Evolutionary conservation across 148 eudicot genomes (phyloP), one percentile per base, ranked within the genome.

Genomic region (Talinum fruticosum): DNA sequence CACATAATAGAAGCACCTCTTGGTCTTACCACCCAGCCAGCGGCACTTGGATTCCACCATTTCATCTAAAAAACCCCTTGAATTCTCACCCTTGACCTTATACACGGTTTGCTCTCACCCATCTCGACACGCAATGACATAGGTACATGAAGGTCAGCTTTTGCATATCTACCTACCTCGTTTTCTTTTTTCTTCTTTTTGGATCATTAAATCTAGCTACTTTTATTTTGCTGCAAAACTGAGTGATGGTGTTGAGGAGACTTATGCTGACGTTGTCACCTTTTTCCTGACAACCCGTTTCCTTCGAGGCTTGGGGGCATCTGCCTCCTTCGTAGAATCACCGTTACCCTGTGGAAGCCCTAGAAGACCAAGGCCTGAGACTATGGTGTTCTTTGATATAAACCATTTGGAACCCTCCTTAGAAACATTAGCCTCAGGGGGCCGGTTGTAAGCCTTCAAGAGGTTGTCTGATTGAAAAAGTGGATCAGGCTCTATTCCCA

Each of bases 401-500:
- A 95, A 91, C 98, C 98, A 92, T 30, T 82, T 89, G 36, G 97
- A 88, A 81, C 88, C 86, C 71, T 88, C 78, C 49, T 88, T 87
- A 32, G 82, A 66, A 33, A 35, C 78, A 49, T 35, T 79, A 14
- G 90, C 75, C 78, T 87, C 90, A 1, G 92, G 67, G 8, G 92
- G 83, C 82, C 97, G 87, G 51, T 81, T 90, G 83, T 92, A 92
- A 29, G 87, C 96, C 77, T 83, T 95, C 79, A 89, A 76, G 68
- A 87, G 84, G 82, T 81, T 83, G 29, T 85, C 96, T 53, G 98
- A 89, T 29, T 90, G 90, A 74, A 84, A 91, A 68, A 95, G 90
- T 19, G 92, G 97, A 79, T 92, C 97, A 47, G 84, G 94, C 79
- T 96, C 99, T 16, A 92, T 84, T 36, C 97, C 93, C 32, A 96